Conservation (phyloP, 1,139 yeast species). For the Protomyces inundatus region DNA sequence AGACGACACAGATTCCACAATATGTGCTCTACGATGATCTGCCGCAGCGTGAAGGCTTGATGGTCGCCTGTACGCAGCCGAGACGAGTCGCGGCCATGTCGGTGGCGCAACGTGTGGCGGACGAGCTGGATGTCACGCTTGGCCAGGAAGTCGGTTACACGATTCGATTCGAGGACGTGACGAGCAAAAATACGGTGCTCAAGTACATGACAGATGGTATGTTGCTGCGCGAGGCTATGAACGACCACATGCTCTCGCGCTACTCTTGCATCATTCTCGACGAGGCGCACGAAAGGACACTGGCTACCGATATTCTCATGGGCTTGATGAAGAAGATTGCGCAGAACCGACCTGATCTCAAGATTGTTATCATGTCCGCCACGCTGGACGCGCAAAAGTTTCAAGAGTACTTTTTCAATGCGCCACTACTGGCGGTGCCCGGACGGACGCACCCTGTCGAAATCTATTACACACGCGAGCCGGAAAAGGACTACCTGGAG, state of each 20-base stretch:
- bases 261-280: conserved; percentile 90
- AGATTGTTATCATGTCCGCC: conserved; percentile 94
- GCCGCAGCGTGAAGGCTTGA: conserved; percentile 71
- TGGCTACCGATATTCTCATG: conserved; percentile 95
- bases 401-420: conserved; percentile 80
- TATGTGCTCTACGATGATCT: conserved; percentile 89
- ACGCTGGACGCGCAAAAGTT: conserved; percentile 96
- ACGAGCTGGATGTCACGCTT: conserved; percentile 84
- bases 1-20: conserved; percentile 95
- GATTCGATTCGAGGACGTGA: conserved; percentile 88
- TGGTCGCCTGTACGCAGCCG: conserved; percentile 95
- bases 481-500: conserved; percentile 88
- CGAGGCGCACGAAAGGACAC: conserved; percentile 97
- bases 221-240: conserved; percentile 96
- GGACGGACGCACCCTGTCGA: conserved; percentile 98
- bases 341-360: conserved; percentile 74
- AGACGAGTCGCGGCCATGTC: conserved; percentile 98
- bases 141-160: conserved; percentile 93
- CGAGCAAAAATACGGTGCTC: conserved; percentile 70
- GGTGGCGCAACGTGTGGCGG: conserved; percentile 93
- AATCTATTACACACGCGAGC: conserved; percentile 92
- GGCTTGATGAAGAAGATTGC: conserved; percentile 84
- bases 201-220: conserved; percentile 99
- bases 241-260: conserved; percentile 71
- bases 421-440: conserved; percentile 92